Evolutionary conservation across 2,329 filamentous ascomycete species (phyloP).

Genomic region (Colletotrichum melonis): DNA sequence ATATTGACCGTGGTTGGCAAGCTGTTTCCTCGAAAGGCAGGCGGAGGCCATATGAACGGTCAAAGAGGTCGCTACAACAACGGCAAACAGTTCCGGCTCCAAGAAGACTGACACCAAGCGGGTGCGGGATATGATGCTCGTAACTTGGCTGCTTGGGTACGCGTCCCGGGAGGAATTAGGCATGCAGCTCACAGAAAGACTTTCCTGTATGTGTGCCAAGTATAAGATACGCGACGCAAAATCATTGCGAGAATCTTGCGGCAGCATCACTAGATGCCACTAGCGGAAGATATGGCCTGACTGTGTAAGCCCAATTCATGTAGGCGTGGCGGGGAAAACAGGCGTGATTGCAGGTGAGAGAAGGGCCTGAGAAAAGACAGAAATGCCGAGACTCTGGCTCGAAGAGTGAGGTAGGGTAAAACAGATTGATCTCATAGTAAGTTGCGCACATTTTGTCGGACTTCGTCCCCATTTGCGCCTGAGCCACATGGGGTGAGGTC

Average conservation of each 20-base stretch:
- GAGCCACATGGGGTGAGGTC: constrained; percentile 4
- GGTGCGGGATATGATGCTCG: neutral
- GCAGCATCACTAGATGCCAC: neutral
- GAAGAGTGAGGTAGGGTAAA: neutral
- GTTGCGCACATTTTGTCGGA: no score
- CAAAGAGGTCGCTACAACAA: neutral
- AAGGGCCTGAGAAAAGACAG: neutral
- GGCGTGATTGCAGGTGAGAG: no score
- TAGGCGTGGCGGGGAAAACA: no score
- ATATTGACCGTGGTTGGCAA: constrained; percentile 3
- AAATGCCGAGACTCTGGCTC: neutral
- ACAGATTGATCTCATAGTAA: neutral
- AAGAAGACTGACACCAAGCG: neutral
- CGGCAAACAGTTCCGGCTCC: neutral
- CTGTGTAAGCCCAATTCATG: neutral
- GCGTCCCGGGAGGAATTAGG: neutral
- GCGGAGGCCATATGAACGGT: neutral
- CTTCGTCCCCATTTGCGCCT: neutral
- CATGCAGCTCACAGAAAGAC: neutral
- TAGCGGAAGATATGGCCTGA: neutral
- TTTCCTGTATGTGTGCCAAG: neutral
- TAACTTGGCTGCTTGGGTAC: constrained; percentile 10
- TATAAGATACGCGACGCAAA: neutral
- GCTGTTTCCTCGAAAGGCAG: constrained; percentile 22
- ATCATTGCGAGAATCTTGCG: neutral